Conservation (phyloP, 768 basidiomycete species). For the Psilocybe azurescens region DNA sequence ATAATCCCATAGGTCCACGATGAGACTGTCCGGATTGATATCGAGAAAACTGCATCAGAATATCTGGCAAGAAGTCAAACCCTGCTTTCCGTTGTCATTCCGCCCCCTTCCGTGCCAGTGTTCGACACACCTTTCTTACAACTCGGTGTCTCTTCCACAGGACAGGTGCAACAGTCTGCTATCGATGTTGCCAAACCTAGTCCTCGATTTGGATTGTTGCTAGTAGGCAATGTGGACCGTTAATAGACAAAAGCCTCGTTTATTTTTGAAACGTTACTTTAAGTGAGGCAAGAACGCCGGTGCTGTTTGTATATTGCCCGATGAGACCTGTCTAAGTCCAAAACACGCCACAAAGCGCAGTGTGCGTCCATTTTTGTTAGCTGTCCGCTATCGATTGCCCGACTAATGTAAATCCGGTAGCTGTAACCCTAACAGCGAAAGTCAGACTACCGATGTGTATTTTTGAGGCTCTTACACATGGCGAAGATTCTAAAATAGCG, state of each 20-base stretch:
- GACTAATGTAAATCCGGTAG: neutral
- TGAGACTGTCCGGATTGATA: constrained; percentile 27
- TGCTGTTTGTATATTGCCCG: neutral
- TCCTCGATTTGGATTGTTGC: constrained; percentile 75
- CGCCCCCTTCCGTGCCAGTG: constrained; percentile 28
- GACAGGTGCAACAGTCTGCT: constrained; percentile 61
- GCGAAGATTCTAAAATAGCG: neutral
- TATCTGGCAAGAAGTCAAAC: constrained; percentile 63
- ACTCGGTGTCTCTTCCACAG: constrained; percentile 55
- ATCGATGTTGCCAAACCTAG: constrained; percentile 73
- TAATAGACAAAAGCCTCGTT: constrained; percentile 9
- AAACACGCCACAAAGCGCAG: neutral
- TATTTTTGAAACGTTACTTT: neutral
- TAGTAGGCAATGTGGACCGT: constrained; percentile 54
- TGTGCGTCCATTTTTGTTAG: neutral
- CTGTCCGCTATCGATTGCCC: neutral
- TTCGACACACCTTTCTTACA: constrained; percentile 43
- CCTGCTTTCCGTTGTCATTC: constrained; percentile 64
- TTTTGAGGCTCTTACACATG: neutral
- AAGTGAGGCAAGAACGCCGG: neutral
- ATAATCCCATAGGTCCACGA: constrained; percentile 16
- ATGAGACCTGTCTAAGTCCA: too few relatives aligned
- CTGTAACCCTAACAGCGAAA: neutral
- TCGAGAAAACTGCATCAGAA: constrained; percentile 36
- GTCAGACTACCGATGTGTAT: neutral